Evolutionary conservation across 441 rosid genomes (phyloP).

Genomic region (Adansonia madagascariensis): DNA sequence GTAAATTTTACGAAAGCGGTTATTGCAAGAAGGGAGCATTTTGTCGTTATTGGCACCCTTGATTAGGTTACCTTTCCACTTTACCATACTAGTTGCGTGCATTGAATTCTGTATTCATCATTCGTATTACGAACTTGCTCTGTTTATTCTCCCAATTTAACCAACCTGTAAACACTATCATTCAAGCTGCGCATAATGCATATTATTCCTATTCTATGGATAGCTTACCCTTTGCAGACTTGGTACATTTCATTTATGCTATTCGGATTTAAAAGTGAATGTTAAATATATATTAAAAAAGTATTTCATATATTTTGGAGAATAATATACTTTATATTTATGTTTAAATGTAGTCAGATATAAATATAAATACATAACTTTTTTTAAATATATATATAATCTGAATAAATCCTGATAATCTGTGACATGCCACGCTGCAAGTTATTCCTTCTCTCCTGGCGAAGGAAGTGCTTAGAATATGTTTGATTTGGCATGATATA

Average conservation of each 20-base stretch:
- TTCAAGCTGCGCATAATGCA: constrained; percentile 27
- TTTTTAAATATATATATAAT: too few species aligned
- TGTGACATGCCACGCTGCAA: background rate
- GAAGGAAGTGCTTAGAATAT: background rate
- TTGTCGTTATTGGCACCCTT: constrained; percentile 84
- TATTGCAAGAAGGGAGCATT: constrained; percentile 82
- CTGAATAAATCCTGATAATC: too few species aligned
- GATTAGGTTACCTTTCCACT: constrained; percentile 30
- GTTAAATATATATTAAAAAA: background rate
- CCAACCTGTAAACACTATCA: constrained; percentile 34
- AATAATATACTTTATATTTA: too few species aligned
- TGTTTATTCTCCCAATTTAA: constrained; percentile 33
- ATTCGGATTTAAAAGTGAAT: background rate
- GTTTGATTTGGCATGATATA: background rate
- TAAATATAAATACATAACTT: too few species aligned
- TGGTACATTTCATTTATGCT: background rate
- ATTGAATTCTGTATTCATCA: constrained; percentile 40
- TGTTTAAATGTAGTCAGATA: too few species aligned
- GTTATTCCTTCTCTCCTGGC: background rate
- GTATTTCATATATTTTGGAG: background rate
- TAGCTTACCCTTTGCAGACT: background rate
- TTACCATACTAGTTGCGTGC: constrained; percentile 26
- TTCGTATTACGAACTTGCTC: constrained; percentile 34
- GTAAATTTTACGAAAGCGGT: constrained; percentile 87
- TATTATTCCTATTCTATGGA: background rate